Percentiles rank a stretch among this genome's conserved stretches.
phyloP scores from a whole-genome alignment of 2,329 filamentous ascomycete species.

The Cladophialophora chaetospira region DNA sequence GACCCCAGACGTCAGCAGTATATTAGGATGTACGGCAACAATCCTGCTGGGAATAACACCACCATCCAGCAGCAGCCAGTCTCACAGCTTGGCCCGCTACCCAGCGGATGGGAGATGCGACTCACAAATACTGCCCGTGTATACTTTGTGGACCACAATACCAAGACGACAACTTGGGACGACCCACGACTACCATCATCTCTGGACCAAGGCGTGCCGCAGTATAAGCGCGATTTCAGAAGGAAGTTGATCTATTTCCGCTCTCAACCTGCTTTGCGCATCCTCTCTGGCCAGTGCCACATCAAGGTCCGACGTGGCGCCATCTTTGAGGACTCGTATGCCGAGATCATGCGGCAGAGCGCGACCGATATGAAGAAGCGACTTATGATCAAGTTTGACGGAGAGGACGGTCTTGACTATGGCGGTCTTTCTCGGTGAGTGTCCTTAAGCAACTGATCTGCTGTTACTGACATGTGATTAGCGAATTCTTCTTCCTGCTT shows the following conservation, averaged over 20 bases:
- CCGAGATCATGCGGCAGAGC: conserved; percentile 95
- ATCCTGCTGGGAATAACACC: conserved; percentile 65
- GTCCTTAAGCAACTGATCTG: neutral
- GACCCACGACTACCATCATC: conserved; percentile 94
- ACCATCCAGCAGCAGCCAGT: conserved; percentile 96
- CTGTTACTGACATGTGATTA: conserved; percentile 35
- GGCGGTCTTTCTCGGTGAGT: conserved; percentile 81
- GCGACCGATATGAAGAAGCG: conserved; percentile 96
- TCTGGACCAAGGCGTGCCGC: conserved; percentile 94
- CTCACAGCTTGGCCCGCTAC: conserved; percentile 89
- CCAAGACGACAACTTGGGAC: conserved; percentile 99
- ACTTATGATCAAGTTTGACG: conserved; percentile 99
- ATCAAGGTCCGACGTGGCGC: conserved; percentile 96
- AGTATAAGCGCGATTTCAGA: conserved; percentile 99
- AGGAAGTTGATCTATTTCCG: conserved; percentile 99
- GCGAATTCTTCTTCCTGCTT: conserved; percentile 98
- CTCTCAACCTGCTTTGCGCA: conserved; percentile 93
- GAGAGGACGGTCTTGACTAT: conserved; percentile 96
- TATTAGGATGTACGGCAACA: conserved; percentile 96
- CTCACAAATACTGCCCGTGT: conserved; percentile 96
- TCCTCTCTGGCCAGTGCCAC: conserved; percentile 93
- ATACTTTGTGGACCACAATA: conserved; percentile 99
- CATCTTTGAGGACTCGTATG: conserved; percentile 98
- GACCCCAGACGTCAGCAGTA: conserved; percentile 97
- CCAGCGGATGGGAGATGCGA: conserved; percentile 99